Evolutionary conservation across 2,329 filamentous ascomycete species (phyloP).

Genomic region (Rutstroemia sp.): DNA sequence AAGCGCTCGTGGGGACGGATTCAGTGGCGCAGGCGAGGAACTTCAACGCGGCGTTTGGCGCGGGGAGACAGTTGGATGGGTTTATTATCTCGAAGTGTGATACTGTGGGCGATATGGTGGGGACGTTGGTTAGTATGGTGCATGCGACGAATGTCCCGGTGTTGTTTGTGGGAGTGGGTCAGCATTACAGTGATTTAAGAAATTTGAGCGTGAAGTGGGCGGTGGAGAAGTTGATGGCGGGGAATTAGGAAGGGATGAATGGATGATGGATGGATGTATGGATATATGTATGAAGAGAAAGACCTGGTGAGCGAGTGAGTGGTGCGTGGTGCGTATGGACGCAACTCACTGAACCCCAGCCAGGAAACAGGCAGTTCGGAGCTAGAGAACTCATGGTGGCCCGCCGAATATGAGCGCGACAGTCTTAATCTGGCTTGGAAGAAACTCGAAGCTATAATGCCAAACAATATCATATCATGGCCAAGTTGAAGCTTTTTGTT

Average conservation of each 20-base stretch:
- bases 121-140: constrained; percentile 90
- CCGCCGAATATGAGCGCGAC: too few relatives aligned
- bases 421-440: neutral
- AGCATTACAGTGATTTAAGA: constrained; percentile 61
- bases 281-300: too few relatives aligned
- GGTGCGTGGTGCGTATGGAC: too few relatives aligned
- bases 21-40: constrained; percentile 92
- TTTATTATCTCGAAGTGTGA: constrained; percentile 99
- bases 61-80: constrained; percentile 73
- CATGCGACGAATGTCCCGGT: constrained; percentile 96
- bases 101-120: constrained; percentile 91
- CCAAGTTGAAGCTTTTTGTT: constrained; percentile 1
- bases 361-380: too few relatives aligned
- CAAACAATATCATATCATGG: neutral
- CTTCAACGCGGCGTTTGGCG: constrained; percentile 89
- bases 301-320: too few relatives aligned
- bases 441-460: neutral
- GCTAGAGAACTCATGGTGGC: too few relatives aligned
- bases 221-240: constrained; percentile 53
- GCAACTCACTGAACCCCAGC: too few relatives aligned
- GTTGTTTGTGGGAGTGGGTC: constrained; percentile 75
- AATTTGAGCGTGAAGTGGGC: constrained; percentile 66
- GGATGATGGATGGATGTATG: too few relatives aligned
- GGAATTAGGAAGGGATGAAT: constrained; percentile 18
- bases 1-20: constrained; percentile 86